Evolutionary conservation across 1,139 yeast genomes (phyloP), one percentile per base, ranked within the genome.

Genomic region (Meyerozyma carpophila): DNA sequence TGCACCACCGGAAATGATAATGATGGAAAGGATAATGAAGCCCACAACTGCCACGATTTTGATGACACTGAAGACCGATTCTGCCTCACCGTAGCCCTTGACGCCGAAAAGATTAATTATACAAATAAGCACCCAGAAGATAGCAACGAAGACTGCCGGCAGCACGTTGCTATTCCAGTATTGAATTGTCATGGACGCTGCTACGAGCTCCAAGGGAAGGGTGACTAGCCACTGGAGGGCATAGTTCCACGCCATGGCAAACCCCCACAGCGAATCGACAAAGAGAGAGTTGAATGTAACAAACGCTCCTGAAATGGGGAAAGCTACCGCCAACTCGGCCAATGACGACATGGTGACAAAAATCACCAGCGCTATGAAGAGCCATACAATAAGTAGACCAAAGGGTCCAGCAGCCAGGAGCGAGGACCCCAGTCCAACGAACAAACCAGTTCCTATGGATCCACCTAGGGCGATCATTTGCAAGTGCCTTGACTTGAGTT

Each of bases 161-260:
- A 63, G 60, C 1, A 62, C 54, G 2, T 48, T 39, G 5, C 52
- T 47, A 32, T 57, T 50, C 70, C 70, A 66, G 41, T 53, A 66
- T 36, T 56, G 57, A 25, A 68, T 59, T 26, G 71, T 63, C 39
- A 67, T 61, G 1, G 72, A 57, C 7, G 72, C 73, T 25, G 73
- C 69, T 26, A 68, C 70, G 47, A 68, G 56, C 51, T 68, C 72
- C 45, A 68, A 57, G 1, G 73, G 73, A 43, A 67, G 52, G 6
- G 68, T 64, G 11, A 68, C 65, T 37, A 68, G 51, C 71, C 73
- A 68, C 52, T 66, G 71, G 44, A 68, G 48, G 31, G 70, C 71
- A 53, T 68, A 68, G 51, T 67, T 67, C 71, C 73, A 68, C 14
- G 71, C 71, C 61, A 68, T 65, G 36, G 73, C 68, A 50, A 68